Percentiles rank a stretch among this genome's conserved stretches.
These are phyloP conservation scores for Botrytis paeoniae DNA, from an alignment of 2,329 filamentous ascomycete species.

Conservation along the genomic window DNA sequence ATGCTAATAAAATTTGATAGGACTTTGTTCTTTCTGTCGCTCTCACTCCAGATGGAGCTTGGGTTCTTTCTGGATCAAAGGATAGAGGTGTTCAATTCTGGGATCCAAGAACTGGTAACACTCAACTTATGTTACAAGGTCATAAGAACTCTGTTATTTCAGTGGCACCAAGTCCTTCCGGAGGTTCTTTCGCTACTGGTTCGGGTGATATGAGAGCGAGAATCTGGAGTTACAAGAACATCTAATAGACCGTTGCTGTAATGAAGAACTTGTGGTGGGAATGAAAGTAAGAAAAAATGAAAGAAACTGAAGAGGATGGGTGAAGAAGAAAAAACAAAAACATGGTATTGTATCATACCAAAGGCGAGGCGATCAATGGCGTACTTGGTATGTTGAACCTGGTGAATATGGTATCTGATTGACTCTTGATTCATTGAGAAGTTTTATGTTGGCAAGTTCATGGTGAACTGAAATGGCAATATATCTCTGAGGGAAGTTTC, in stretches of 20 bases:
- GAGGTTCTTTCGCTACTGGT: conserved; percentile 88
- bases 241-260: conserved; percentile 12
- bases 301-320: neutral
- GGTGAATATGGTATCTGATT: neutral
- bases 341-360: neutral
- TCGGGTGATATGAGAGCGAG: conserved; percentile 96
- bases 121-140: conserved; percentile 96
- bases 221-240: conserved; percentile 82
- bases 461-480: neutral
- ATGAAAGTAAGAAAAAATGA: neutral
- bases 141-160: conserved; percentile 99
- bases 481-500: neutral
- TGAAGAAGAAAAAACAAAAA: neutral
- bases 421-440: neutral
- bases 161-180: conserved; percentile 83
- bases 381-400: neutral
- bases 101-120: conserved; percentile 90
- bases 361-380: conserved; percentile 1
- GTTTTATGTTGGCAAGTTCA: neutral
- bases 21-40: conserved; percentile 97
- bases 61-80: conserved; percentile 97
- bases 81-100: conserved; percentile 98
- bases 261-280: neutral
- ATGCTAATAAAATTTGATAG: conserved; percentile 44
- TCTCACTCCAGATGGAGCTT: conserved; percentile 86